Conservation (phyloP, 2,329 filamentous ascomycete species). For the Lasiodiplodia citricola region DNA sequence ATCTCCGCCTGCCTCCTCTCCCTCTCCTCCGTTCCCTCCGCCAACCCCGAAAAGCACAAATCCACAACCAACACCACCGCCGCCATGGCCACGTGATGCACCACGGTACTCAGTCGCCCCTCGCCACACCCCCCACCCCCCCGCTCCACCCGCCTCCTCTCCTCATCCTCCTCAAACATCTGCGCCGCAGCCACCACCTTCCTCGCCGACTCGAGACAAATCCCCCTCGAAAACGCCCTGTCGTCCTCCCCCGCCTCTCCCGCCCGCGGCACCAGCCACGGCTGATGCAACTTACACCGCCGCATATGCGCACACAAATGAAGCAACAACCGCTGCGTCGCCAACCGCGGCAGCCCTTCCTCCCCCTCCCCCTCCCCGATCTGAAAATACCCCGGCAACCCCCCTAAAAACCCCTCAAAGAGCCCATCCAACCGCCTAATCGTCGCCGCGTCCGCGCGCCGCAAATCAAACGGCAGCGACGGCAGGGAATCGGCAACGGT, state of each 20-base stretch:
- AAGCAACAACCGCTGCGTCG: not conserved
- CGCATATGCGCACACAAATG: not conserved
- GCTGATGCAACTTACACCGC: not conserved
- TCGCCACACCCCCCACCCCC: not conserved
- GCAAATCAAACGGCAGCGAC: slow-evolving; percentile 28
- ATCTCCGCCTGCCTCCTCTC: not conserved
- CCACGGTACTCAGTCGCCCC: not conserved
- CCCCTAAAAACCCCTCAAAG: not conserved
- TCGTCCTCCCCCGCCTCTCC: not conserved
- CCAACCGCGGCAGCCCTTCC: not conserved
- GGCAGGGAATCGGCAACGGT: slow-evolving; percentile 43
- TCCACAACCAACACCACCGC: slow-evolving; percentile 8
- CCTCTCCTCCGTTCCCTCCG: not conserved
- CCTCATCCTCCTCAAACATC: not conserved
- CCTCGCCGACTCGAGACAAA: not conserved
- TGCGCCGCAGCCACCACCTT: not conserved
- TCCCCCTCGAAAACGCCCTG: not conserved
- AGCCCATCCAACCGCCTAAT: not conserved
- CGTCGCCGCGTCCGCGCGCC: not conserved
- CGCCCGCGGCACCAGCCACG: not conserved
- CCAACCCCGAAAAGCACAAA: not conserved
- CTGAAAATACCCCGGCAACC: not conserved
- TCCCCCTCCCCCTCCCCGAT: not conserved
- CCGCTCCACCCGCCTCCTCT: not conserved
- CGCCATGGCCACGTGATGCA: slow-evolving; percentile 3